Base-by-base conservation (phyloP, 345 rosid genomes). In the Adansonia digitata region DNA sequence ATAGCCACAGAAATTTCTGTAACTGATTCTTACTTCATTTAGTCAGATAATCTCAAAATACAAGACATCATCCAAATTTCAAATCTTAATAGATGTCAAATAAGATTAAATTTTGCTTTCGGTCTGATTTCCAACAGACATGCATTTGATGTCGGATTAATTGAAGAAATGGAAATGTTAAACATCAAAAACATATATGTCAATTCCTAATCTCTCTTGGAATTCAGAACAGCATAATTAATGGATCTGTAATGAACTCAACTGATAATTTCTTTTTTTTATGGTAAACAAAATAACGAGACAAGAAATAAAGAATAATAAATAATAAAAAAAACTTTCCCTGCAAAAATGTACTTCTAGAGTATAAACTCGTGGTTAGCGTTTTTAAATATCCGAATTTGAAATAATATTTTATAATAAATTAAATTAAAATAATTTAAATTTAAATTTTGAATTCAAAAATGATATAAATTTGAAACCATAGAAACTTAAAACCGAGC, bases 91-190 rank as follows among this genome's bases (percentile, higher is more conserved):
- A 0, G 26, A 65, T 22, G 27, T 69, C 11, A 46, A n/a, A 46
- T 46, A 18, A 17, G 26, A 27, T 29, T 14, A 29, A n/a, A 69
- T 9, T 2, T 29, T 48, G 43, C 18, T 69, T 26, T 0, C 31
- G 59, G 73, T 69, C 73, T 29, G 27, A 48, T 43, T 29, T 48
- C 72, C 72, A 26, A 29, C 57, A 69, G 43, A 69, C 72, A 48
- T 67, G 0, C 31, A 14, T 5, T n/a, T 43, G 59, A 20, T 26
- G 11, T 26, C 0, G 34, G 6, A 24, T 22, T 65, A 13, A 42
- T 42, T 26, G 51, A 42, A 42, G 55, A 45, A 10, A 31, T 29
- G 24, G 17, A 18, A 31, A 31, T 48, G 10, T 29, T 69, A 2
- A 46, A 51, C n/a, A n/a, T n/a, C 6, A 56, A 7, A 14, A 45